Evolutionary conservation across 352 stramenopile genomes (phyloP).

Genomic region (Globisporangium cylindrosporum): DNA sequence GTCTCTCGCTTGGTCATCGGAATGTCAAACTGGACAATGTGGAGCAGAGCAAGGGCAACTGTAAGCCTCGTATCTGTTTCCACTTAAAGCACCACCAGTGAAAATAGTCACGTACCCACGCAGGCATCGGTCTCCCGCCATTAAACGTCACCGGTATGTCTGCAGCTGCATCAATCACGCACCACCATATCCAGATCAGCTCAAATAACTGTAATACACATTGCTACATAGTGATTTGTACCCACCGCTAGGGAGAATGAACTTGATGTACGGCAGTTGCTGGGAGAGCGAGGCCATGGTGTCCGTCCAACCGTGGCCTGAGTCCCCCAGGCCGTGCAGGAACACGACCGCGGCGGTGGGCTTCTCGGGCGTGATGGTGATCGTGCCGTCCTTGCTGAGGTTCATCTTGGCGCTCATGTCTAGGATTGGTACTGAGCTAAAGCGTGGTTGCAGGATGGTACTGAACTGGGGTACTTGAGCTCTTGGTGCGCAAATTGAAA

Average conservation of each 20-base stretch:
- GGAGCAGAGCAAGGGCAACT: too few species aligned
- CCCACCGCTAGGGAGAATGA: neutral
- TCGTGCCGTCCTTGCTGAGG: slow-evolving; percentile 22
- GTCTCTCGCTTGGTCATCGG: neutral
- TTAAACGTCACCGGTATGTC: neutral
- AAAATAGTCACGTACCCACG: neutral
- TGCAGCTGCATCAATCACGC: neutral
- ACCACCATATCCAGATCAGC: neutral
- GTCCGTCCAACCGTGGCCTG: neutral
- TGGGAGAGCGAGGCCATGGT: neutral
- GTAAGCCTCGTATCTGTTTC: too few species aligned
- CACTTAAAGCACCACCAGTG: too few species aligned
- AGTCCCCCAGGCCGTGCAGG: neutral
- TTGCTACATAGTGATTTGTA: neutral
- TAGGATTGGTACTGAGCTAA: neutral
- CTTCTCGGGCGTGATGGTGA: slow-evolving; percentile 26
- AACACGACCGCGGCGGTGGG: slow-evolving; percentile 29
- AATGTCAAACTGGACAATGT: neutral
- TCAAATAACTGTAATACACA: too few species aligned
- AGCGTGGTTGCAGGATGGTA: neutral
- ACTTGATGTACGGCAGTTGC: neutral
- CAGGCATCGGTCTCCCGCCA: neutral
- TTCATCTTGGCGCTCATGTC: slow-evolving; percentile 16
- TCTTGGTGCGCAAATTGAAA: neutral
- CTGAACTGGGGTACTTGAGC: neutral